Evolutionary conservation across 139 green algal species (phyloP), one percentile per base, ranked within the genome.

Genomic region (Bryopsis sp.): DNA sequence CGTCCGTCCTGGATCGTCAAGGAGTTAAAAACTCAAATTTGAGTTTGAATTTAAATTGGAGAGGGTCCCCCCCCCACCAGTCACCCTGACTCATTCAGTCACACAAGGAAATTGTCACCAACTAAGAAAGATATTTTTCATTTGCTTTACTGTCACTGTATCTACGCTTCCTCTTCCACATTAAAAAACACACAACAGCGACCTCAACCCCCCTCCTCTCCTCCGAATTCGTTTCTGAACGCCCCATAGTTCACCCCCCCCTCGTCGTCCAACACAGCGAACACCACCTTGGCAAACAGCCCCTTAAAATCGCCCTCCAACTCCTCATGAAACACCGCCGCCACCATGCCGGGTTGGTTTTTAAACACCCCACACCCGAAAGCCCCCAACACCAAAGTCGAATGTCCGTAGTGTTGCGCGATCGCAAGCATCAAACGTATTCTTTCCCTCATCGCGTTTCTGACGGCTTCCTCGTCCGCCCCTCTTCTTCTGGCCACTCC

Each of bases 301-400:
- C 58, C 29, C 4, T 22, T 7, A 22, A 65, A 65, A 24, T 65
- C 58, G 3, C 28, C 31, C 6, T 39, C 4, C 31, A 65, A 5
- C 3, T n/a, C 39, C n/a, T 7, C 31, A 22, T 39, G 39, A 33
- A 65, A 65, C 15, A 47, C 32, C 3, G 26, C 6, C 29, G 58
- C 58, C 26, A 65, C 58, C 58, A 65, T 65, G n/a, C 5, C 43
- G 58, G 58, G 29, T 26, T 65, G 32, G 28, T 65, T 65, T 7
- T 7, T 5, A 26, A 65, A 65, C 26, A 33, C 58, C 8, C 58
- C 58, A 26, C 58, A 65, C 4, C 58, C 58, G 43, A 65, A 65
- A 7, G 58, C 58, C 8, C 58, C 58, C 15, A 65, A 33, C 24
- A 65, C 58, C 58, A 65, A 11, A 26, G 28, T 33, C 24, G 39